Evolutionary conservation across 257 asterid genomes (phyloP).

Genomic region (Solanum tarapatanum): DNA sequence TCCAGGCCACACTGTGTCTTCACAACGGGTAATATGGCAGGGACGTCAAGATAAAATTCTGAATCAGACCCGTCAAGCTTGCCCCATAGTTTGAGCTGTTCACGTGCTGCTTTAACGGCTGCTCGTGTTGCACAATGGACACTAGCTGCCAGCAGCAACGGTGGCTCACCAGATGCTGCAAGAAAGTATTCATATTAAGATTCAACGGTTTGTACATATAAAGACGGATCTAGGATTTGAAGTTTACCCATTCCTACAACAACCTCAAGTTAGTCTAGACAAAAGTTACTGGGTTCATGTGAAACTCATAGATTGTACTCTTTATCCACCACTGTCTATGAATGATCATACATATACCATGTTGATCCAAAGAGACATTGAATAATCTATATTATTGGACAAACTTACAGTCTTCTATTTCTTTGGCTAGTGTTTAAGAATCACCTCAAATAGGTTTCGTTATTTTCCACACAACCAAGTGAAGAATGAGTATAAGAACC

Average conservation of each 20-base stretch:
- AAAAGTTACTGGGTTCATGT: background rate
- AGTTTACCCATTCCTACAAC: no score
- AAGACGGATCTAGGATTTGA: background rate
- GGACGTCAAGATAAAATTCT: background rate
- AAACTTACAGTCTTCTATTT: no score
- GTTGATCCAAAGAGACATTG: background rate
- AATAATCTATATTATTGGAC: no score
- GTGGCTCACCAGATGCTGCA: background rate
- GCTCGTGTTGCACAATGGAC: background rate
- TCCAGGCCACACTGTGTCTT: background rate
- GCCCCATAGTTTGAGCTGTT: background rate
- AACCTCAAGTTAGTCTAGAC: no score
- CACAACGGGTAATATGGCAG: background rate
- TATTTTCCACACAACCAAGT: background rate
- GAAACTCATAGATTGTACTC: background rate
- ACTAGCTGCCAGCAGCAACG: background rate
- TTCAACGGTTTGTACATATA: background rate
- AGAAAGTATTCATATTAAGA: background rate
- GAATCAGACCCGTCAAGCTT: background rate
- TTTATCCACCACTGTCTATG: background rate
- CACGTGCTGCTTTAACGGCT: background rate
- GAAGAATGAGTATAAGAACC: background rate
- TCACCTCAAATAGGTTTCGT: no score
- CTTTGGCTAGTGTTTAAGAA: no score
- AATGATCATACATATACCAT: background rate